Evolutionary conservation across 768 basidiomycete genomes (phyloP), one percentile per base, ranked within the genome.

Genomic region (Dioszegia aurantiaca): DNA sequence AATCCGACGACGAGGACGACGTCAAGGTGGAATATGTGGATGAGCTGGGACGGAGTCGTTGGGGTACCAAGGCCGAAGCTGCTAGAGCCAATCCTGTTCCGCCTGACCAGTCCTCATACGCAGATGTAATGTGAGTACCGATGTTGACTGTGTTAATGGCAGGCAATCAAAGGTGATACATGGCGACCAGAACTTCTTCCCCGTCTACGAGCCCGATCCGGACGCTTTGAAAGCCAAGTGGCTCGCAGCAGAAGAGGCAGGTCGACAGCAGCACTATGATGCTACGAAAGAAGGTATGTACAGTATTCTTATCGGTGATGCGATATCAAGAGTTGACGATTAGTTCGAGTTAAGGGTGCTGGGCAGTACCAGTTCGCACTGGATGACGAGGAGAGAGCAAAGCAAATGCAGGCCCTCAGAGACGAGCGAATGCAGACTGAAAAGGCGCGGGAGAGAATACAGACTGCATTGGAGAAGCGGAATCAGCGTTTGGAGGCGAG

Each of bases 331-430:
- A n/a, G 36, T n/a, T 36, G 5, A 27, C 40, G 14, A 14, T 17
- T 30, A 72, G 85, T 88, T 19, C 88, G 95, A 16, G 84, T 87
- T 12, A 87, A 86, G 74, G 95, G 89, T 42, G 93, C 94, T 0
- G 92, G 84, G 0, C 90, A 88, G 77, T 95, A 94, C 75, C 87
- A 89, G 72, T 93, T 98, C 77, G 89, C 90, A 12, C 82, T 74
- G 2, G 90, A 95, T 65, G 89, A 91, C 68, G 87, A 88, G 63
- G 84, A 83, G 27, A 81, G 95, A 41, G 79, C 78, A 62, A 79
- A 80, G 48, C 86, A 97, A 74, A 89, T 93, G 90, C 89, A 89
- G 56, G 88, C 87, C 55, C 79, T 98, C 12, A 83, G 82, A 58
- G 73, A 78, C 3, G 82, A 81, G 2, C 80, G 90, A 41, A 81